Percentiles rank a stretch among this genome's conserved stretches.
Evolutionary conservation across 1,139 yeast genomes (phyloP).

Genomic region (Kodamaea derodonti): DNA sequence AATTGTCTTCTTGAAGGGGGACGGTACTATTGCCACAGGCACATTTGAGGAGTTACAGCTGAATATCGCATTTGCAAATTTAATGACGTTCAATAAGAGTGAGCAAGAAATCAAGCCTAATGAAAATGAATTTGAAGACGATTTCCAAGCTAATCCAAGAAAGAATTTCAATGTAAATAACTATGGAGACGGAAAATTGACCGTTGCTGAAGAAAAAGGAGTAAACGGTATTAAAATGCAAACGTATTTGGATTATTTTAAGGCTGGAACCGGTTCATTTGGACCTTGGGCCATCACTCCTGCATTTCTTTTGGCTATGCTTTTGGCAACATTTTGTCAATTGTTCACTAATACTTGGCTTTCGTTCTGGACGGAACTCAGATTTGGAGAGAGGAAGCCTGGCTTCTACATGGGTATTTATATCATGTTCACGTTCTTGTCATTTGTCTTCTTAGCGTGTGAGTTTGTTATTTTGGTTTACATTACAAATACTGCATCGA

Average conservation of each 20-base stretch:
- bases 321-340: conserved; percentile 52
- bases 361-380: conserved; percentile 72
- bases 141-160: conserved; percentile 11
- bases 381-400: conserved; percentile 43
- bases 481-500: conserved; percentile 44
- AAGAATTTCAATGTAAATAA: conserved; percentile 15
- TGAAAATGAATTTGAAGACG: conserved; percentile 13
- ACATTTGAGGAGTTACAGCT: conserved; percentile 48
- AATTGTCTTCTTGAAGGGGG: conserved; percentile 66
- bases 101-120: conserved; percentile 17
- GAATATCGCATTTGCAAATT: conserved; percentile 45
- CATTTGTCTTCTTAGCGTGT: conserved; percentile 30
- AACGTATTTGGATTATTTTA: conserved; percentile 14
- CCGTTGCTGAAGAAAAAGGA: conserved; percentile 21
- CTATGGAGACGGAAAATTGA: conserved; percentile 28
- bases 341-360: conserved; percentile 78
- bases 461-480: conserved; percentile 48
- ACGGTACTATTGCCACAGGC: conserved; percentile 61
- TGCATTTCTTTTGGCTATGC: conserved; percentile 17
- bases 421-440: conserved; percentile 49
- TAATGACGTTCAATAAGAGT: conserved; percentile 46
- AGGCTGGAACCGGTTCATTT: conserved; percentile 12
- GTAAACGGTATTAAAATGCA: conserved; percentile 13
- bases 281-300: conserved; percentile 19
- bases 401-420: conserved; percentile 72